These are phyloP conservation scores for Camelina laxa DNA, from an alignment of 345 rosid species.

Conservation along the genomic window DNA sequence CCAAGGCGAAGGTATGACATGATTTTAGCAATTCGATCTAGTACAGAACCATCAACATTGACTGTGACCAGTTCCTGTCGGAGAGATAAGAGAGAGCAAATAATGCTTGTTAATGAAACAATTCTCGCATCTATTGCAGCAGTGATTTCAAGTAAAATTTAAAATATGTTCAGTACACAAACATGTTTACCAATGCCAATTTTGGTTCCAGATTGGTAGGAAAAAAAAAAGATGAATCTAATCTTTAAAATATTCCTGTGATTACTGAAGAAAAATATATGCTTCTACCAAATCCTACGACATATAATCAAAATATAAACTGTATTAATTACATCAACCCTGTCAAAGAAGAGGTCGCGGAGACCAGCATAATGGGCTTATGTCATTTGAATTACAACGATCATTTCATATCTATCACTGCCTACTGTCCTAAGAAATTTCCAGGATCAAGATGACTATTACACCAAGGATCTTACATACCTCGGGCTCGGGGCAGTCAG, in stretches of 20 bases:
- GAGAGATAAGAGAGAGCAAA: constrained; percentile 32
- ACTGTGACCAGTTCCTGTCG: constrained; percentile 91
- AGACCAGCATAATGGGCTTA: constrained; percentile 6
- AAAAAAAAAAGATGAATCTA: neutral
- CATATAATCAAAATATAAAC: constrained; percentile 5
- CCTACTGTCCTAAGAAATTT: constrained; percentile 9
- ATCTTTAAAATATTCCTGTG: neutral
- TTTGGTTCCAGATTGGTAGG: constrained; percentile 4
- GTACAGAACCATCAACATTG: constrained; percentile 92
- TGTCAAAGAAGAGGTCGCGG: constrained; percentile 16
- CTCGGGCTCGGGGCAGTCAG: constrained; percentile 94
- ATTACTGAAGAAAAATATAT: neutral
- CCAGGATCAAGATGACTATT: constrained; percentile 32
- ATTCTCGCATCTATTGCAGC: neutral
- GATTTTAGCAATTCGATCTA: constrained; percentile 94
- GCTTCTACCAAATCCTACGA: constrained; percentile 4
- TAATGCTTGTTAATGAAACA: neutral
- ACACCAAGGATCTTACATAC: constrained; percentile 46
- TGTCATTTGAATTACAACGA: neutral
- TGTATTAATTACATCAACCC: neutral
- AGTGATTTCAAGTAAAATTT: neutral
- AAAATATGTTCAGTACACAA: neutral
- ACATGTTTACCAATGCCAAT: neutral
- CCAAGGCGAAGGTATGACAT: constrained; percentile 99
- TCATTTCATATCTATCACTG: constrained; percentile 3